Evolutionary conservation across 2,329 filamentous ascomycete genomes (phyloP), one percentile per base, ranked within the genome.

Genomic region (Penicillium sp.): DNA sequence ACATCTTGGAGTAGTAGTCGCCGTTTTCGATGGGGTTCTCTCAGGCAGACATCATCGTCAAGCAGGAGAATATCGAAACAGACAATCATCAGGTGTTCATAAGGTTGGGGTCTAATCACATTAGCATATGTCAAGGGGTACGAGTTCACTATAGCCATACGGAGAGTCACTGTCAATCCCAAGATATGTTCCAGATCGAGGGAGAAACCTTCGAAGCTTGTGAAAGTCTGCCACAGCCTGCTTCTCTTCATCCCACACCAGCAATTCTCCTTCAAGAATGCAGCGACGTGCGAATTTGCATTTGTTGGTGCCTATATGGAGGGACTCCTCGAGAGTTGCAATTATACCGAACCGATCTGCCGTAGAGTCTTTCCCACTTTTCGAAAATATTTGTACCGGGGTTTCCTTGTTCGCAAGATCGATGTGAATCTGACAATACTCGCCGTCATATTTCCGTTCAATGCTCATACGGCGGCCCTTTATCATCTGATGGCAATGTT

Each of bases 341-440:
- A 88, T 85, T 21, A 95, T 70, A 1, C 75, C 77, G 10, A 70
- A 61, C 31, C 88, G 82, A 68, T 95, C 91, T 47, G 74, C 66
- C 0, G 90, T 96, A 42, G 90, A 93, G 60, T 96, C 89, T 67
- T 94, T 95, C 52, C 91, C 90, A 63, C 90, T 94, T 68, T 96
- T 96, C 9, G 90, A 95, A 67, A 94, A 96, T 28, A 96, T 93
- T 57, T 87, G 86, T 26, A 95, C 84, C 44, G 78, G 81, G 1
- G 79, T 66, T 52, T 66, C 43, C 13, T 51, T 15, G 74, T 81
- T 83, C 8, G 75, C 75, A 6, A 89, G 74, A 64, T 95, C 85
- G 36, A 96, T 76, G 63, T 96, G 91, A 28, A 96, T 84, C 68
- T 96, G 91, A 61, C 89, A 95, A 60, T 94, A 96, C 70, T 96